Base-by-base conservation (phyloP, 2,329 filamentous ascomycete genomes). In the Botrytis medusae region DNA sequence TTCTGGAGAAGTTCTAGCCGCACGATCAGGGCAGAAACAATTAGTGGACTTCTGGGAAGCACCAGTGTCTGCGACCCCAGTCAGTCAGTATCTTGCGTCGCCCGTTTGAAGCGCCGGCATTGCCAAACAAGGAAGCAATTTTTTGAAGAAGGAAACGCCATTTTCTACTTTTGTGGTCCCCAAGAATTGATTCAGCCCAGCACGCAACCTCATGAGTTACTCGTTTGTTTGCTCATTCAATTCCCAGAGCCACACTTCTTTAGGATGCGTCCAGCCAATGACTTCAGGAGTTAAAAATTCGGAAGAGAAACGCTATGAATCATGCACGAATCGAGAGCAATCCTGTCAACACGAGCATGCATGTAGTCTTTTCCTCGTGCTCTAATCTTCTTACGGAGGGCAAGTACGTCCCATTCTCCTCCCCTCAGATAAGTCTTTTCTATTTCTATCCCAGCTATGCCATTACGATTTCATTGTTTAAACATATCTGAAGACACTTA, bases 21-120 rank as follows among this genome's bases (percentile, higher is more conserved):
- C 18, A 42, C 18, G 37, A 32, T 69, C n/a, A 69, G 48, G 48
- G 65, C 18, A 57, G 22, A 8, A 65, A n/a, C 12, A 37, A 57
- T 57, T 29, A 57, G 48, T 37, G 40, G 65, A 48, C 65, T 69
- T 44, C 37, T n/a, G 48, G 65, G 48, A 48, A 57, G 48, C 65
- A 34, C 62, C 64, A 68, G 64, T 57, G 34, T 57, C 37, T 69
- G 65, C 48, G n/a, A 44, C 37, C 65, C 48, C 22, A 20, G 37
- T n/a, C 64, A 54, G n/a, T 42, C 34, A 42, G 32, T 68, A 54
- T 40, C 22, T n/a, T 20, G 46, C 42, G 16, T 37, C 34, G 16
- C 32, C 63, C 44, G 46, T 67, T 65, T 67, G 63, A 29, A 37
- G 32, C 63, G 22, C 32, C 63, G 20, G 32, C 34, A 67, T 54